Evolutionary conservation across 2,329 filamentous ascomycete genomes (phyloP).

Genomic region (Acephala macrosclerotiorum): DNA sequence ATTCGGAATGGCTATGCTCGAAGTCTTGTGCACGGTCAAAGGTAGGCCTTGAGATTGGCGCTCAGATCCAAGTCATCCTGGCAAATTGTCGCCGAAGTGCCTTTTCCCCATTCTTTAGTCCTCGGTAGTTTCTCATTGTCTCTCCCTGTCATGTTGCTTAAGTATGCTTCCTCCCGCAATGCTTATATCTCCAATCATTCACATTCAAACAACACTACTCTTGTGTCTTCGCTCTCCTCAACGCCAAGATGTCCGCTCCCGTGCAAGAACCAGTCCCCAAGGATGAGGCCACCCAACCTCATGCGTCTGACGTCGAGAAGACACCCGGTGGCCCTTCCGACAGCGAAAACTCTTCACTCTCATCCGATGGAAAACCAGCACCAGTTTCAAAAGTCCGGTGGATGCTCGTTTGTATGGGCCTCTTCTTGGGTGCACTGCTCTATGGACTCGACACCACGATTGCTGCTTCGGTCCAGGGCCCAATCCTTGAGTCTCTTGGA

Average conservation of each 20-base stretch:
- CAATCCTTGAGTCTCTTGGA: conserved; percentile 39
- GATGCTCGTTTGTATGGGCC: conserved; percentile 15
- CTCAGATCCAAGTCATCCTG: too few relatives aligned
- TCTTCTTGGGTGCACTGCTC: conserved; percentile 18
- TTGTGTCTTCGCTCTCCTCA: too few relatives aligned
- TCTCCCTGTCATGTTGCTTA: too few relatives aligned
- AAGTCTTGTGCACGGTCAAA: too few relatives aligned
- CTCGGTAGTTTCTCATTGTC: too few relatives aligned
- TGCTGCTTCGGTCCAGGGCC: conserved; percentile 42
- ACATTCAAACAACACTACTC: too few relatives aligned
- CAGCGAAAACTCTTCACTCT: neutral
- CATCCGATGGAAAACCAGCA: neutral
- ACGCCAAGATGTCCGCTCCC: neutral
- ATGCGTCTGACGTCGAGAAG: neutral
- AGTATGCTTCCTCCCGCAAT: too few relatives aligned
- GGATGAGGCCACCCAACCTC: neutral
- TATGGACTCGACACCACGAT: conserved; percentile 31
- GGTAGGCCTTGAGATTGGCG: too few relatives aligned
- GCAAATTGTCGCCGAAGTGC: too few relatives aligned
- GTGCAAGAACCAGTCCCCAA: neutral
- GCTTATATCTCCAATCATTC: too few relatives aligned
- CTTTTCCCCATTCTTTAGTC: too few relatives aligned
- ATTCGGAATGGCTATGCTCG: too few relatives aligned
- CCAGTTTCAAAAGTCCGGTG: neutral
- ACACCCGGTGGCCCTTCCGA: neutral